Evolutionary conservation across 352 stramenopile genomes (phyloP).

Genomic region (Globisporangium paddicum): DNA sequence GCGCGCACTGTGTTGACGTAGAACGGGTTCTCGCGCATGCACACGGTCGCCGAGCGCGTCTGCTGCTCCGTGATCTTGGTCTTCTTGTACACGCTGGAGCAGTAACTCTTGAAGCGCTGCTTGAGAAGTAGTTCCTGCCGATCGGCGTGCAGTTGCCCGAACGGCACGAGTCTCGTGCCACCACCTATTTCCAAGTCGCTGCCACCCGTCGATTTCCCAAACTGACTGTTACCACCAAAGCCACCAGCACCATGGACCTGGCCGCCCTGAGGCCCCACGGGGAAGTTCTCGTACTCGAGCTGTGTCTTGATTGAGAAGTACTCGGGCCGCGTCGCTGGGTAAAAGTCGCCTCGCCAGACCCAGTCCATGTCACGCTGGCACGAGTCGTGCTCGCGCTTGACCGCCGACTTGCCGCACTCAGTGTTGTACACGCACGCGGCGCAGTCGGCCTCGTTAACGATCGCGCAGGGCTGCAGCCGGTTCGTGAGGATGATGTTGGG

Average conservation of each 20-base stretch:
- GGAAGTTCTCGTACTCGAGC: constrained; percentile 89
- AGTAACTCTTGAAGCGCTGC: constrained; percentile 91
- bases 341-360: constrained; percentile 98
- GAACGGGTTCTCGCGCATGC: constrained; percentile 99
- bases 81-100: constrained; percentile 96
- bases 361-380: constrained; percentile 98
- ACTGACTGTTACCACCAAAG: constrained; percentile 4
- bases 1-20: constrained; percentile 99
- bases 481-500: constrained; percentile 99
- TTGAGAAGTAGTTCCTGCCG: constrained; percentile 70
- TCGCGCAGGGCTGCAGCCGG: constrained; percentile 95
- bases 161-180: constrained; percentile 40
- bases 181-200: constrained; percentile 2
- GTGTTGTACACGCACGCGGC: constrained; percentile 94
- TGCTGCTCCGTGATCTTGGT: constrained; percentile 96
- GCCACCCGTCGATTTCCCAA: constrained; percentile 9
- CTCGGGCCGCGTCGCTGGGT: constrained; percentile 91
- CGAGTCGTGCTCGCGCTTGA: constrained; percentile 77
- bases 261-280: constrained; percentile 11
- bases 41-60: constrained; percentile 94
- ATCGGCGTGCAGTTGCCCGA: constrained; percentile 45
- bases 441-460: constrained; percentile 95
- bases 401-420: constrained; percentile 53
- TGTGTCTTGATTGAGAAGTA: constrained; percentile 96
- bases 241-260: background rate